Base-by-base conservation (phyloP, 179 eudicot species). In the Corrigiola litoralis region DNA sequence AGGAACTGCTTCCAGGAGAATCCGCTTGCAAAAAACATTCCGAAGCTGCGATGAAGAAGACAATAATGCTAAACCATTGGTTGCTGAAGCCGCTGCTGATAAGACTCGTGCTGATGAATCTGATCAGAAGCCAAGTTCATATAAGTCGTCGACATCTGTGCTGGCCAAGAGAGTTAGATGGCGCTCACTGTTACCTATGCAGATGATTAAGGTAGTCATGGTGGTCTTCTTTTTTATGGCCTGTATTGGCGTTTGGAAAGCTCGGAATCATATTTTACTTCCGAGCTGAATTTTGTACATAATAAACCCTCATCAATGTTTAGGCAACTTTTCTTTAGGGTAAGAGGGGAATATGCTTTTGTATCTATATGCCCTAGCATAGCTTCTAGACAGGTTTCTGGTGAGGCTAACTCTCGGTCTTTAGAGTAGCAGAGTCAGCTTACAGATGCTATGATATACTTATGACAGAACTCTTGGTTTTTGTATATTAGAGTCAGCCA, bases 1-100 rank as follows among this genome's bases (percentile, higher is more conserved):
- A 38, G 97, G 95, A 69, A 73, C 66, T 62, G 96, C 96, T 45
- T 72, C 69, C 2, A 80, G 83, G 82, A 84, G 88, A 77, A 69
- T 81, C 21, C 88, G 85, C n/a, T 49, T 84, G 61, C 77, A 71
- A 53, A 71, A 10, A 66, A 0, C 13, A 17, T 14, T 33, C 14
- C 37, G 51, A 34, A 27, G 25, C 46, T 13, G 6, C 24, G 18
- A 53, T 12, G 5, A 47, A 12, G 65, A 74, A 24, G 70, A 31
- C 5, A 61, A 68, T 24, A 69, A 42, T 37, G 31, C 34, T 46
- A 61, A 66, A 65, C 28, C 55, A 21, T 27, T 31, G 25, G 68
- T 36, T 52, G 21, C 76, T 18, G 59, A 68, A 51, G 59, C 58
- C 61, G 58, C 49, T 60, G 56, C 29, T 36, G 75, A 58, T 41